Percentiles rank a stretch among this genome's conserved stretches.
Evolutionary conservation across 805 yeast genomes (phyloP).

Genomic region (Wickerhamiella bombiphila): DNA sequence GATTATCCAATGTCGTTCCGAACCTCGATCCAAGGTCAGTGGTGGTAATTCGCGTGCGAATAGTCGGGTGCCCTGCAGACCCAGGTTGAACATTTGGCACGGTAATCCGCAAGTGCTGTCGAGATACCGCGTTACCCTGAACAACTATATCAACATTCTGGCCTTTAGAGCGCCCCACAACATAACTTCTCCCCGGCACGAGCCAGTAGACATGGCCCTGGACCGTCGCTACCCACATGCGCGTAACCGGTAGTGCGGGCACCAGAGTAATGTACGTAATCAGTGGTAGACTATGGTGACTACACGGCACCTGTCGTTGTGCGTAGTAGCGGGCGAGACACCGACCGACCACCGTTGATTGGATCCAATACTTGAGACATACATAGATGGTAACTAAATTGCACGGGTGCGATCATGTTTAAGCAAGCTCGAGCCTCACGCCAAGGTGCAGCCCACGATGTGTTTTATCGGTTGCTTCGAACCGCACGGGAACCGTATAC

Average conservation of each 20-base stretch:
- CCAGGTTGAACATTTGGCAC: slow-evolving; percentile 9
- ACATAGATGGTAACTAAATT: too few relatives aligned
- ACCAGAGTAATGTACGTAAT: too few relatives aligned
- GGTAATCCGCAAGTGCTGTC: slow-evolving; percentile 16
- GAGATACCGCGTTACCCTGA: slow-evolving; percentile 18
- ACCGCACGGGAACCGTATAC: slow-evolving; percentile 42
- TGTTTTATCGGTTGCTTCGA: slow-evolving; percentile 31
- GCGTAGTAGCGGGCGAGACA: too few relatives aligned
- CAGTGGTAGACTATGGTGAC: too few relatives aligned
- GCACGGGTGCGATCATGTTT: too few relatives aligned
- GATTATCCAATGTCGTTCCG: slow-evolving; percentile 15
- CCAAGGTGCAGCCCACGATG: slow-evolving; percentile 51
- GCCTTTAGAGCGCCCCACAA: slow-evolving; percentile 16
- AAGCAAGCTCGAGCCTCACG: slow-evolving; percentile 35
- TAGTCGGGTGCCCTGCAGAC: slow-evolving; percentile 11
- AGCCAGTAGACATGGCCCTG: slow-evolving; percentile 17
- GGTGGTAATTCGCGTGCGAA: slow-evolving; percentile 10
- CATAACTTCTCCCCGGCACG: slow-evolving; percentile 15
- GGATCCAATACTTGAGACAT: too few relatives aligned
- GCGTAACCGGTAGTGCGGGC: too few relatives aligned
- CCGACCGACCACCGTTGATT: too few relatives aligned
- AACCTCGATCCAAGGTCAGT: slow-evolving; percentile 19
- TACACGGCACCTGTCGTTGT: too few relatives aligned
- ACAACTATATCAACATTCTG: slow-evolving; percentile 9
- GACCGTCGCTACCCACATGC: slow-evolving; percentile 16